Evolutionary conservation across 2,329 filamentous ascomycete genomes (phyloP).

Genomic region (Xylariales sp.): DNA sequence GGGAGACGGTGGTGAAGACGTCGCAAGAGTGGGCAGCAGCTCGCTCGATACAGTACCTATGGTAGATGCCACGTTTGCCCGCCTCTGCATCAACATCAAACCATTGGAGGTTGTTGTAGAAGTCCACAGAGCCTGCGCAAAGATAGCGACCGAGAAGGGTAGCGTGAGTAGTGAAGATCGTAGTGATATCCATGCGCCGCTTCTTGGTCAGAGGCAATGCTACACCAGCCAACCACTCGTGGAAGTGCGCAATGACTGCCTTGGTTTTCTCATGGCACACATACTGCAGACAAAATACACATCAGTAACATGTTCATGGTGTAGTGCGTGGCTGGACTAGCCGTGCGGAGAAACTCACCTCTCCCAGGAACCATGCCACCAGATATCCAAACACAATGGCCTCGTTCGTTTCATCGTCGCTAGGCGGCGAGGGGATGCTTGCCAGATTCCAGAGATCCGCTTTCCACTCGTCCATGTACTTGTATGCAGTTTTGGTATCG

Average conservation of each 20-base stretch:
- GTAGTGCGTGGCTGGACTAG: no score
- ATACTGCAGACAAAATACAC: no score
- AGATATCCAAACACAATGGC: conserved; percentile 96
- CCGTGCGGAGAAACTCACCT: no score
- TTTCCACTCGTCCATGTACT: conserved; percentile 94
- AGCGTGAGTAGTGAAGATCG: conserved; percentile 97
- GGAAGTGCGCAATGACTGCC: conserved; percentile 96
- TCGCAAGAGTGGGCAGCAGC: conserved; percentile 88
- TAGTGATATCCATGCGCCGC: conserved; percentile 92
- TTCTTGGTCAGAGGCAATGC: conserved; percentile 89
- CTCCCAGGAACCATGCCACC: conserved; percentile 96
- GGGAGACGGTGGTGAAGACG: conserved; percentile 97
- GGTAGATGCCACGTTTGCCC: conserved; percentile 96
- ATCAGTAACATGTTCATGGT: no score
- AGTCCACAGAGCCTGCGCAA: conserved; percentile 95
- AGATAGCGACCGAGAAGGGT: conserved; percentile 93
- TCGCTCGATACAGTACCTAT: conserved; percentile 96
- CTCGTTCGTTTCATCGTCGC: conserved; percentile 94
- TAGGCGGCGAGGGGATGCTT: conserved; percentile 87
- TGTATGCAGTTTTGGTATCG: conserved; percentile 89
- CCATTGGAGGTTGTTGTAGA: conserved; percentile 97
- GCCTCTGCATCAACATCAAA: conserved; percentile 97
- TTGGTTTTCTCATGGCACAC: conserved; percentile 87
- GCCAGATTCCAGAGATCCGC: conserved; percentile 89
- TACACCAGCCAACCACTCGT: conserved; percentile 97